Evolutionary conservation across 495 filamentous ascomycete species (phyloP).

Genomic region (Daldinia grandis): DNA sequence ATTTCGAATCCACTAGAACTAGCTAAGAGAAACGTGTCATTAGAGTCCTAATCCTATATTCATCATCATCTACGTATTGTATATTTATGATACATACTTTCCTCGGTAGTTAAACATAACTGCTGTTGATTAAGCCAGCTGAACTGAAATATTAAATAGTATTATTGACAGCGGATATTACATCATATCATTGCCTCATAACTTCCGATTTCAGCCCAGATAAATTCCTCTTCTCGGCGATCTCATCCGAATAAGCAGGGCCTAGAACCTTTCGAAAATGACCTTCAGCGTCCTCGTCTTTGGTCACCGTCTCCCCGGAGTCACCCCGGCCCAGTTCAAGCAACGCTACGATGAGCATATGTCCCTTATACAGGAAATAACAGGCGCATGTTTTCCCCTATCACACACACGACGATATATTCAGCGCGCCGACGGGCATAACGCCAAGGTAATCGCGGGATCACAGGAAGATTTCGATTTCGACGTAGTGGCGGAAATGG

Average conservation of each 20-base stretch:
- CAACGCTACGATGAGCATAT: constrained; percentile 15
- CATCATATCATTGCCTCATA: background rate
- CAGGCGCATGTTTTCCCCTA: constrained; percentile 6
- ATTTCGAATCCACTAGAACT: background rate
- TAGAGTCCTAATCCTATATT: background rate
- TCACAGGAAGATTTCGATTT: constrained; percentile 21
- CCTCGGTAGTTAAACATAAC: background rate
- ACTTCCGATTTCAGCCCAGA: background rate
- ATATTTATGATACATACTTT: background rate
- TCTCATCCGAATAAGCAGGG: background rate
- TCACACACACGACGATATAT: constrained; percentile 17
- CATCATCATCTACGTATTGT: background rate
- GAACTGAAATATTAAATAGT: background rate
- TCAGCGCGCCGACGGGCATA: background rate
- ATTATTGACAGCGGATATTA: background rate
- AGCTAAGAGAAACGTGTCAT: background rate
- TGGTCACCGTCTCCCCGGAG: constrained; percentile 8
- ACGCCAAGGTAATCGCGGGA: constrained; percentile 7
- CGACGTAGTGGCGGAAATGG: constrained; percentile 13
- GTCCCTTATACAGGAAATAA: background rate
- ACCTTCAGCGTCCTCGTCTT: constrained; percentile 3
- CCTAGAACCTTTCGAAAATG: background rate
- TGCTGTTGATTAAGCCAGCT: background rate
- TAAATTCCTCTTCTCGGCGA: background rate
- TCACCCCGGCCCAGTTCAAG: constrained; percentile 7